These are phyloP conservation scores for Neurospora sp. DNA, from an alignment of 495 filamentous ascomycete species.

Conservation along the genomic window DNA sequence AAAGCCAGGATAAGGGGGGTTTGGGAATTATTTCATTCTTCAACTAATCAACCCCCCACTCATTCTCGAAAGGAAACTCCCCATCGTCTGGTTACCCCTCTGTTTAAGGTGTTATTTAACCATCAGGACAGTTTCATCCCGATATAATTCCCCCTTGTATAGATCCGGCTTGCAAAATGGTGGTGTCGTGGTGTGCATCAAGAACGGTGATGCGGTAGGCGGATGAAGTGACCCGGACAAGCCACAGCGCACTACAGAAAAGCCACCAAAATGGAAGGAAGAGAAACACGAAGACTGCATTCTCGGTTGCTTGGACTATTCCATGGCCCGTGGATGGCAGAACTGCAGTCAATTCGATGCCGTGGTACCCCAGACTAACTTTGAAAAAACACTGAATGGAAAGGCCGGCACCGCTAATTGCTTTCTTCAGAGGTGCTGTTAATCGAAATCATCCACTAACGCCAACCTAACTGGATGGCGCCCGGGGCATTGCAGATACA, in stretches of 20 bases:
- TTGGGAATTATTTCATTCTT: not conserved
- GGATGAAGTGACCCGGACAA: not conserved
- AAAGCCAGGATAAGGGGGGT: not conserved
- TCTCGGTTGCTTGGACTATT: not conserved
- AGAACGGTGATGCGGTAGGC: not conserved
- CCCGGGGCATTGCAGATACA: not conserved
- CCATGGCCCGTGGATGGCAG: not conserved
- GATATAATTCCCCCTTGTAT: not conserved
- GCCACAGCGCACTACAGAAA: not conserved
- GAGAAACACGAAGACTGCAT: not conserved
- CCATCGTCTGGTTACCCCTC: not conserved
- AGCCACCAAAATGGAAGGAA: not conserved
- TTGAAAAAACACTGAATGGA: not conserved
- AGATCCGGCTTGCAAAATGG: not conserved
- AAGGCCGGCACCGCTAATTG: not conserved
- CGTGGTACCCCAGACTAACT: not conserved
- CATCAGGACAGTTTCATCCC: not conserved
- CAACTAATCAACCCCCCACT: not conserved
- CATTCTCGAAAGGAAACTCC: not conserved
- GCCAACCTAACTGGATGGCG: not conserved
- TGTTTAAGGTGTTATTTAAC: not conserved
- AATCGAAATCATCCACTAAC: not conserved
- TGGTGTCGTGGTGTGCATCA: not conserved
- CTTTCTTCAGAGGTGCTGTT: not conserved
- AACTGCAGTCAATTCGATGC: not conserved